A percentile compares a stretch with the other conserved stretches of the same genome.
phyloP scores from a whole-genome alignment of 495 filamentous ascomycete species.

The Sphaerosporella brunnea region DNA sequence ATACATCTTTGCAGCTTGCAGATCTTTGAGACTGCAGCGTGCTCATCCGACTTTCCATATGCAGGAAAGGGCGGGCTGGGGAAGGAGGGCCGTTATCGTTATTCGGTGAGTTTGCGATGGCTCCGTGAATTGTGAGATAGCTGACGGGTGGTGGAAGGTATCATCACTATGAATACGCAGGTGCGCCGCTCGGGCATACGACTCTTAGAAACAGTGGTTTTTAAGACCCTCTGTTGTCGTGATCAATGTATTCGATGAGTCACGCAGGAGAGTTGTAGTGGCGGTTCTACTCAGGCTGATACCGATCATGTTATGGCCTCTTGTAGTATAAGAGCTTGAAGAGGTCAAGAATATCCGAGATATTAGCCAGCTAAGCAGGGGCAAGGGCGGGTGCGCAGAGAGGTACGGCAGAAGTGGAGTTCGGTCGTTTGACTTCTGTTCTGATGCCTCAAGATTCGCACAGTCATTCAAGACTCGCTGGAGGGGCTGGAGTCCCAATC shows the following conservation, averaged over 20 bases:
- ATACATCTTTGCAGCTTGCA: slow-evolving; percentile 70
- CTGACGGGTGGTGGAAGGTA: slow-evolving; percentile 6
- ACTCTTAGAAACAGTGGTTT: slow-evolving; percentile 70
- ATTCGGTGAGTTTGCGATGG: slow-evolving; percentile 65
- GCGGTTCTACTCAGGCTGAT: slow-evolving; percentile 49
- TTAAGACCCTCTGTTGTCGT: slow-evolving; percentile 58
- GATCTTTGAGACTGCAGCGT: slow-evolving; percentile 66
- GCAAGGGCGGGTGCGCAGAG: slow-evolving; percentile 13
- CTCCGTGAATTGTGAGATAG: too few species aligned
- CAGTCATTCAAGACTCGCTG: slow-evolving; percentile 41
- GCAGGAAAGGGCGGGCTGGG: slow-evolving; percentile 56
- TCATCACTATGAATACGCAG: slow-evolving; percentile 42
- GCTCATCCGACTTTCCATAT: slow-evolving; percentile 70
- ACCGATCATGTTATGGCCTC: slow-evolving; percentile 40
- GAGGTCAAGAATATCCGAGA: slow-evolving; percentile 55
- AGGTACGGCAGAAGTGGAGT: slow-evolving; percentile 19
- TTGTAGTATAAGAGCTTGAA: slow-evolving; percentile 47
- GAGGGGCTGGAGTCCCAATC: slow-evolving; percentile 39
- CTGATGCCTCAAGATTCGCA: slow-evolving; percentile 48
- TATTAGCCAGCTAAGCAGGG: slow-evolving; percentile 16
- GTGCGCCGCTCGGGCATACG: slow-evolving; percentile 66
- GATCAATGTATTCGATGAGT: slow-evolving; percentile 48
- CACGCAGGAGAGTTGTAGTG: slow-evolving; percentile 56
- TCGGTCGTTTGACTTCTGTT: slow-evolving; percentile 39
- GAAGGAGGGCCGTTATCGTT: slow-evolving; percentile 84